Conservation (phyloP, 352 stramenopile species). For the Globisporangium yorkense region DNA sequence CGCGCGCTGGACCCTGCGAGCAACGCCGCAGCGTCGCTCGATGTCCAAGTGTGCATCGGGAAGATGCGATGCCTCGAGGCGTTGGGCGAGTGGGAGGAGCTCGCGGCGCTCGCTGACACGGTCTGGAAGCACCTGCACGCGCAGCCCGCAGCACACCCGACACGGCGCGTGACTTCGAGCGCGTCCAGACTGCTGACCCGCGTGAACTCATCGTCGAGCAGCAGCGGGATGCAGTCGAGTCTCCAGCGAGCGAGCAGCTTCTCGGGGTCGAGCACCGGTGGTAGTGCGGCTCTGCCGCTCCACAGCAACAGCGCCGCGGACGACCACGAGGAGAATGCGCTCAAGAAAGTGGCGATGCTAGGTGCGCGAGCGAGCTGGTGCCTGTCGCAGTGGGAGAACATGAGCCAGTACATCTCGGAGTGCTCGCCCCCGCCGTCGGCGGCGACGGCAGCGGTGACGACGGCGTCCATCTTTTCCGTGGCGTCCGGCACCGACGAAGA, state of each 20-base stretch:
- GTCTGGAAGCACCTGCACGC: conserved; percentile 40
- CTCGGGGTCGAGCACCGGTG: conserved; percentile 23
- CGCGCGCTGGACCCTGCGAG: conserved; percentile 10
- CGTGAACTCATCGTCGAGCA: conserved; percentile 11
- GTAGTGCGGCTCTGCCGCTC: background rate
- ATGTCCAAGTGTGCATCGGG: conserved; percentile 93
- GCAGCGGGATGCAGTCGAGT: conserved; percentile 2
- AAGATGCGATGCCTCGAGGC: conserved; percentile 98
- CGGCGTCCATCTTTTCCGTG: conserved; percentile 5
- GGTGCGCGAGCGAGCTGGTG: conserved; percentile 82
- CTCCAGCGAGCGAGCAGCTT: conserved; percentile 28
- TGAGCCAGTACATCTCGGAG: conserved; percentile 73
- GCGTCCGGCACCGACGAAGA: conserved; percentile 13
- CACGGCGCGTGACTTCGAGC: conserved; percentile 5
- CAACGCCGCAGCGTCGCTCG: conserved; percentile 18
- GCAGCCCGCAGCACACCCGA: conserved; percentile 8
- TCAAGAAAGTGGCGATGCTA: conserved; percentile 73
- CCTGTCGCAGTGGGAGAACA: conserved; percentile 75
- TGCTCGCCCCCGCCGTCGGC: conserved; percentile 12
- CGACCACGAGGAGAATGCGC: conserved; percentile 35
- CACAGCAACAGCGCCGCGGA: conserved; percentile 13
- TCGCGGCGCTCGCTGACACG: conserved; percentile 85
- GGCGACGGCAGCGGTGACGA: background rate
- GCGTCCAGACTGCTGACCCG: conserved; percentile 6
- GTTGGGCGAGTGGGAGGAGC: conserved; percentile 93